Evolutionary conservation across 2,329 filamentous ascomycete species (phyloP).

Genomic region (Sclerotinia subarctica): DNA sequence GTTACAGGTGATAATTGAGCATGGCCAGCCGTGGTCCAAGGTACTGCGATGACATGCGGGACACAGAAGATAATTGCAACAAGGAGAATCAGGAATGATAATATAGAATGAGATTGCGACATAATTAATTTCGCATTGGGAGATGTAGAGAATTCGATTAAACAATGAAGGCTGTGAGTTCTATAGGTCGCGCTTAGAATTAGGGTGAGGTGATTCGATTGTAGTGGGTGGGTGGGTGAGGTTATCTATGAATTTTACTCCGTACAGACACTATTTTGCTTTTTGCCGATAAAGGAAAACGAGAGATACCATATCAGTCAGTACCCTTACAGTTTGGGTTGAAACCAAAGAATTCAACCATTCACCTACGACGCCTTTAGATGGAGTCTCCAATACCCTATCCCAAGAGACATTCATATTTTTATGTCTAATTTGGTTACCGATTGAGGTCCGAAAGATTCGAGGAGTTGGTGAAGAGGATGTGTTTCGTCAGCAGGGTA

Average conservation of each 20-base stretch:
- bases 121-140: slow-evolving; percentile 96
- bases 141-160: slow-evolving; percentile 64
- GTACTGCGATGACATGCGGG: slow-evolving; percentile 27
- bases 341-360: background rate
- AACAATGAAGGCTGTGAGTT: background rate
- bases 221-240: background rate
- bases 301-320: background rate
- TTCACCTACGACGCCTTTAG: background rate
- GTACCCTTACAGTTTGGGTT: background rate
- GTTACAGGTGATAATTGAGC: slow-evolving; percentile 21
- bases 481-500: background rate
- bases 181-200: slow-evolving; percentile 7
- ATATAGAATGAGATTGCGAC: slow-evolving; percentile 56
- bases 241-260: background rate
- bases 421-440: accelerated
- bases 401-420: background rate
- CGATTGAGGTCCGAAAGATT: background rate
- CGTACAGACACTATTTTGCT: background rate
- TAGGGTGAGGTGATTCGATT: background rate
- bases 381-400: background rate
- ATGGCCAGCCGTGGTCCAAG: slow-evolving; percentile 25
- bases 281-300: background rate
- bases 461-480: background rate
- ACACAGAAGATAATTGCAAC: slow-evolving; percentile 22
- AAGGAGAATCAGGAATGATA: slow-evolving; percentile 21